A percentile compares a stretch with the other conserved stretches of the same genome.
Evolutionary conservation across 140 eudicot species (phyloP).

Genomic region (Erigeron philadelphicus): DNA sequence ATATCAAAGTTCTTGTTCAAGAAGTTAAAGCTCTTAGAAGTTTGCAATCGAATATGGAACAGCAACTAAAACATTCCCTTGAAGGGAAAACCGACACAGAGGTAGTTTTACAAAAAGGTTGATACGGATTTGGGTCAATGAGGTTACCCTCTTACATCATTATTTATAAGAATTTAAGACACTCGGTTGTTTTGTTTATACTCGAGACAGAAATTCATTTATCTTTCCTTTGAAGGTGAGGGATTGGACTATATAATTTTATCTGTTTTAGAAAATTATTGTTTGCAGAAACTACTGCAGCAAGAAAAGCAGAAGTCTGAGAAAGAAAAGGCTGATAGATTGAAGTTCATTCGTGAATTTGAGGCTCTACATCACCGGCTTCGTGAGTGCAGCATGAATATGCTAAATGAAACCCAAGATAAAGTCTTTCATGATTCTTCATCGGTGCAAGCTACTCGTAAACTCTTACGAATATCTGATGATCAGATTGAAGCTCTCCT

Average conservation of each 20-base stretch:
- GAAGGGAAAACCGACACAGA: constrained; percentile 52
- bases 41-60: constrained; percentile 62
- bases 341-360: constrained; percentile 49
- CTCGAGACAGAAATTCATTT: not conserved
- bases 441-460: constrained; percentile 45
- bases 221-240: not conserved
- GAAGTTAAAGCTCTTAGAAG: constrained; percentile 84
- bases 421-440: constrained; percentile 40
- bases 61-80: constrained; percentile 57
- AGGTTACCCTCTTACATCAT: too few relatives aligned
- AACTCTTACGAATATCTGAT: constrained; percentile 52
- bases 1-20: constrained; percentile 78
- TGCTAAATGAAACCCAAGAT: constrained; percentile 27
- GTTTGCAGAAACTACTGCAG: constrained; percentile 47
- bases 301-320: constrained; percentile 46
- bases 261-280: not conserved
- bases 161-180: too few relatives aligned
- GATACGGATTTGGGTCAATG: too few relatives aligned
- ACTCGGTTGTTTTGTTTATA: too few relatives aligned
- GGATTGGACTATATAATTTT: not conserved
- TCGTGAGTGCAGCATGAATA: constrained; percentile 47
- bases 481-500: constrained; percentile 53
- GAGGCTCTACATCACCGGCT: constrained; percentile 50
- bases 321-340: constrained; percentile 31
- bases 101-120: constrained; percentile 34